Evolutionary conservation across 305 asterid genomes (phyloP).

Genomic region (Lippia alba): DNA sequence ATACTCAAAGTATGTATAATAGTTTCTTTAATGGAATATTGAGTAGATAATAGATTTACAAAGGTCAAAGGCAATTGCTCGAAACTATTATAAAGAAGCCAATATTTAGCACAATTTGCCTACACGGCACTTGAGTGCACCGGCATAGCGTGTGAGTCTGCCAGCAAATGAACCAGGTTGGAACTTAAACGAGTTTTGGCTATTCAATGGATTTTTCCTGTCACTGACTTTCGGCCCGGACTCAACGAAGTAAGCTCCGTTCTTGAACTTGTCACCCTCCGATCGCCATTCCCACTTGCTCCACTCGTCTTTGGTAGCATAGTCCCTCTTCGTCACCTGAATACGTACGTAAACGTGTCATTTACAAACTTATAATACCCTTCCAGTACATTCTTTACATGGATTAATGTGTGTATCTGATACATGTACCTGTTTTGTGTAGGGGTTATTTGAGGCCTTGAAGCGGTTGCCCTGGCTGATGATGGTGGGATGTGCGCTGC

Average conservation of each 20-base stretch:
- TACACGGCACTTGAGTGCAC: constrained; percentile 60
- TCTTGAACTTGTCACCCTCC: constrained; percentile 70
- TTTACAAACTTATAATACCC: no score
- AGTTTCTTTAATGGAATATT: no score
- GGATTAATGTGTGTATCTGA: no score
- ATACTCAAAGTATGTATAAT: no score
- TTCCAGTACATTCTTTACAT: no score
- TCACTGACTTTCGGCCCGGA: constrained; percentile 62
- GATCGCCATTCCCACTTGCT: constrained; percentile 86
- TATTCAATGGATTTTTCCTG: constrained; percentile 35
- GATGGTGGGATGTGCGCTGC: constrained; percentile 44
- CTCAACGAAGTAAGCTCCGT: constrained; percentile 77
- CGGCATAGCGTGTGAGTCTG: constrained; percentile 71
- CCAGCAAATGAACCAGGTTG: constrained; percentile 80
- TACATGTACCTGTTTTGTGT: constrained; percentile 57
- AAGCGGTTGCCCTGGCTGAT: constrained; percentile 51
- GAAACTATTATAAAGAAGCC: no score
- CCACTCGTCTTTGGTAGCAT: constrained; percentile 55
- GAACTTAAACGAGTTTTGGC: constrained; percentile 43
- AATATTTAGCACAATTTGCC: constrained; percentile 36
- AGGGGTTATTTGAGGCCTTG: constrained; percentile 43
- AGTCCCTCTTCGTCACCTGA: constrained; percentile 81
- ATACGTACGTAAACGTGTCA: background rate
- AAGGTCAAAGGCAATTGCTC: no score
- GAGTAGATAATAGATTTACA: no score